Conservation (phyloP, 257 asterid species). For the Solanum peruvianum region DNA sequence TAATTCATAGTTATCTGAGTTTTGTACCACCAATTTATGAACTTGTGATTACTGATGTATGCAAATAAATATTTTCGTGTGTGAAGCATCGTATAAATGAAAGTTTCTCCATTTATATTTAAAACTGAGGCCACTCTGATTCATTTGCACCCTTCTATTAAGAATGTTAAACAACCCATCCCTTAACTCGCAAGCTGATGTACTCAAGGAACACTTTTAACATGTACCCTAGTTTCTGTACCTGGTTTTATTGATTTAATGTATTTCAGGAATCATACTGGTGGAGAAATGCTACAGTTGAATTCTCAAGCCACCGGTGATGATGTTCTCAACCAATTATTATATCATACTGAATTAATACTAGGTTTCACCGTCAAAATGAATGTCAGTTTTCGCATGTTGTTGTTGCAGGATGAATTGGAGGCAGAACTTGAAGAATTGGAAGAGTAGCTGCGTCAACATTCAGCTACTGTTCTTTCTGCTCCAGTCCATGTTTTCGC, state of each 20-base stretch:
- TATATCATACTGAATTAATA: too few relatives aligned
- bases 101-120: background rate
- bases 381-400: background rate
- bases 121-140: background rate
- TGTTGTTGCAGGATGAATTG: background rate
- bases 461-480: constrained; percentile 16
- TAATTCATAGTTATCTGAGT: background rate
- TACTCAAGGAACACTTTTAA: background rate
- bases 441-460: constrained; percentile 21
- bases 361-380: too few relatives aligned
- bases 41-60: too few relatives aligned
- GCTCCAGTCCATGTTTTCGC: constrained; percentile 11
- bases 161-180: background rate
- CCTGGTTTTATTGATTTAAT: background rate
- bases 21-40: background rate
- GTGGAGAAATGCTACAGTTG: constrained; percentile 48
- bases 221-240: background rate
- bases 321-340: constrained; percentile 10
- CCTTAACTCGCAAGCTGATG: background rate
- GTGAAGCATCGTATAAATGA: background rate
- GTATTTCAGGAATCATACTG: constrained; percentile 53
- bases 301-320: constrained; percentile 42
- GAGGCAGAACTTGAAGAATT: constrained; percentile 18
- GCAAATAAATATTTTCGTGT: background rate
- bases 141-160: background rate